Evolutionary conservation across 164 flowering plant genomes (phyloP).

Genomic region (Aristolochia contorta): DNA sequence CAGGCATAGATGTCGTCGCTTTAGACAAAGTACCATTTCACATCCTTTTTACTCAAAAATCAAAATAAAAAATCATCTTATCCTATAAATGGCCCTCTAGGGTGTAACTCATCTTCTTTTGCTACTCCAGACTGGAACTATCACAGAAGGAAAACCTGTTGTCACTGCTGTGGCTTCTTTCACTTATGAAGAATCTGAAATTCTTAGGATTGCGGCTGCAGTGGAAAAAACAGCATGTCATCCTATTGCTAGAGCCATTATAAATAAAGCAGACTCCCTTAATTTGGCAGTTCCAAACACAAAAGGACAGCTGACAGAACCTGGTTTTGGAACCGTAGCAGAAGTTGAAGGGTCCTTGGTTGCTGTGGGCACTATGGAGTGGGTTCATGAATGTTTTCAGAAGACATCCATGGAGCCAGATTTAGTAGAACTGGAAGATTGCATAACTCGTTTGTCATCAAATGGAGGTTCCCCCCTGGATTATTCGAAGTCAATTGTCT

Average conservation of each 20-base stretch:
- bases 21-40: conserved; percentile 68
- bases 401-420: conserved; percentile 25
- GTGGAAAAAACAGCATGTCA: conserved; percentile 91
- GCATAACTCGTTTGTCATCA: conserved; percentile 28
- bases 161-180: conserved; percentile 67
- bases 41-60: not conserved
- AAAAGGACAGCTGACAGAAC: conserved; percentile 73
- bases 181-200: conserved; percentile 47
- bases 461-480: conserved; percentile 25
- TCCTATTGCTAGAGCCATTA: conserved; percentile 86
- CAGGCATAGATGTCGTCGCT: conserved; percentile 58
- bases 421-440: conserved; percentile 37
- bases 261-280: conserved; percentile 61
- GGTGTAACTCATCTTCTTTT: conserved; percentile 6
- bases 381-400: conserved; percentile 75
- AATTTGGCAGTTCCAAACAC: conserved; percentile 60
- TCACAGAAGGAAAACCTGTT: conserved; percentile 89
- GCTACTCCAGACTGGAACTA: conserved; percentile 78
- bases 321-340: conserved; percentile 88
- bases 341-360: conserved; percentile 82
- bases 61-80: not conserved
- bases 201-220: conserved; percentile 83
- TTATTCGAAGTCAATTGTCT: conserved; percentile 66
- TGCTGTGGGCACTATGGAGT: conserved; percentile 72
- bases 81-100: not conserved